Conservation (phyloP, 331 rosid genomes). For the Saraca asoca region DNA sequence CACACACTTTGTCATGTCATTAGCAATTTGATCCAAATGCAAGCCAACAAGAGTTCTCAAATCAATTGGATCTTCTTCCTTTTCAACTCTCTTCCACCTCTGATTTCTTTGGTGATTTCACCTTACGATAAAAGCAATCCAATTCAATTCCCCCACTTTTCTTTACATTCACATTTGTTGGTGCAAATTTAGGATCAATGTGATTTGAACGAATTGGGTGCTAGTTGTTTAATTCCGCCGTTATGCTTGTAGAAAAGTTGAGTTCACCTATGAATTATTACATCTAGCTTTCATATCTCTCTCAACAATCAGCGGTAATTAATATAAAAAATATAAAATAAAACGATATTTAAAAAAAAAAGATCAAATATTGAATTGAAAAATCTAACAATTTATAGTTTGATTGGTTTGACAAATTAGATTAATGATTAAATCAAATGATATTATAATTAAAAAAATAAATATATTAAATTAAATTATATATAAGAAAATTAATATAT, state of each 20-base stretch:
- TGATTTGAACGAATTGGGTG: background rate
- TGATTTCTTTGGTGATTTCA: background rate
- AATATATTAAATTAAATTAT: too few relatives aligned
- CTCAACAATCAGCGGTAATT: too few relatives aligned
- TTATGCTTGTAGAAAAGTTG: background rate
- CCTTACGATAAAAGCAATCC: background rate
- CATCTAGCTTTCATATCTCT: too few relatives aligned
- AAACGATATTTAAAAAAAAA: too few relatives aligned
- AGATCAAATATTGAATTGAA: too few relatives aligned
- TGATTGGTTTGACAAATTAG: too few relatives aligned
- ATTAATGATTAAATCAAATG: too few relatives aligned
- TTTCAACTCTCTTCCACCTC: background rate
- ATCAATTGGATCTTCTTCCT: background rate
- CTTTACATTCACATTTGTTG: background rate
- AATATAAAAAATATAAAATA: too few relatives aligned
- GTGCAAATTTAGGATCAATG: background rate
- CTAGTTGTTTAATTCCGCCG: background rate
- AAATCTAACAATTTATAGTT: too few relatives aligned
- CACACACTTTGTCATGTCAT: slow-evolving; percentile 5
- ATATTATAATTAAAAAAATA: too few relatives aligned
- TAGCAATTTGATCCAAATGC: background rate
- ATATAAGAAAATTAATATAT: too few relatives aligned
- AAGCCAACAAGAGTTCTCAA: background rate
- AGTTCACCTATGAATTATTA: too few relatives aligned
- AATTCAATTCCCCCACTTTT: background rate